Evolutionary conservation across 2,329 filamentous ascomycete species (phyloP), one percentile per base, ranked within the genome.

Genomic region (Fusarium miscanthi): DNA sequence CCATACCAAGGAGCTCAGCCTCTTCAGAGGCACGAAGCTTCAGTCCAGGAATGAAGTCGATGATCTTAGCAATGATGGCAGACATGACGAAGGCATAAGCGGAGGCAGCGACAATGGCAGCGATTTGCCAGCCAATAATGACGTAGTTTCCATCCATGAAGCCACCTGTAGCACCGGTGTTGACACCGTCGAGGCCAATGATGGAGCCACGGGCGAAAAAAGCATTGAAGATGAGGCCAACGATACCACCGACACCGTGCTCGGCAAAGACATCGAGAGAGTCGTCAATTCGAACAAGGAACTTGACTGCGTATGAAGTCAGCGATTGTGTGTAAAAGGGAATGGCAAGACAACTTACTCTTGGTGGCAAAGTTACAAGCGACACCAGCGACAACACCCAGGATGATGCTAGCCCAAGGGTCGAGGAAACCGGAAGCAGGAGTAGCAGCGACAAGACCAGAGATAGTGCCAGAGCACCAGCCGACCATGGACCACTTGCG

Each of bases 401-500:
- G 85, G 51, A 90, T 82, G 63, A 92, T 87, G 68, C 89, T 90
- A 7, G 89, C 90, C 88, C 90, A 92, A 14, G 90, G 90, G 64
- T 89, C 86, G 73, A 93, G 87, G 80, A 90, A 91, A 76, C 91
- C 91, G 45, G 90, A 91, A 31, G 90, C 90, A 21, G 91, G 91
- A 35, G 91, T 92, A 54, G 91, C 91, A 66, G 91, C 89, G 54
- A 93, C 91, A 51, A 92, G 90, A 62, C 91, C 91, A 31, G 90
- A 92, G 74, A 93, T 93, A 74, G 88, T 89, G 64, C 91, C 91
- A 17, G 90, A 92, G 81, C 91, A 93, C 89, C 90, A 92, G 75
- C 91, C 91, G 71, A 92, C 91, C 83, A 92, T 91, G 45, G 88
- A 97, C 94, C 95, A 97, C 87, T 98, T 98, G 83, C 91, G 91